Evolutionary conservation across 2,329 filamentous ascomycete genomes (phyloP), one percentile per base, ranked within the genome.

Genomic region (Scleromitrula shiraiana): DNA sequence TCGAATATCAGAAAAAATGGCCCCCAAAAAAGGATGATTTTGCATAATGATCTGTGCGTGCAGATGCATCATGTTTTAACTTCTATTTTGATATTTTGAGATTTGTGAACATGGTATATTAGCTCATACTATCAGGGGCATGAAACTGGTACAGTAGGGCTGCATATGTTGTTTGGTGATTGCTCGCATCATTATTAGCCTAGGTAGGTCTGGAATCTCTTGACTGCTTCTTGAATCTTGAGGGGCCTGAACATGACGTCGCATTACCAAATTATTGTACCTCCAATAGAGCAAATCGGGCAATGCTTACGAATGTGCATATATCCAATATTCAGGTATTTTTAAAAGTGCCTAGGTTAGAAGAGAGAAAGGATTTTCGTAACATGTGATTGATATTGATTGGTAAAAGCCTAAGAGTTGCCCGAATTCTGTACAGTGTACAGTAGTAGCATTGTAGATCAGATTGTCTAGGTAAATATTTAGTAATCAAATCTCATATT

Each of bases 161-260:
- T 43, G 41, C 41, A 14, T 43, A 10, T n/a, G 24, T 41, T 17
- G 43, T 46, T 46, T 24, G 43, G 39, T n/a, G 17, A 39, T n/a
- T n/a, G n/a, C n/a, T n/a, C n/a, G n/a, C n/a, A n/a, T n/a, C n/a
- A n/a, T n/a, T n/a, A n/a, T n/a, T n/a, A n/a, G n/a, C n/a, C n/a
- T n/a, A n/a, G n/a, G n/a, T n/a, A n/a, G n/a, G n/a, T n/a, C n/a
- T n/a, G n/a, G n/a, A n/a, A n/a, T n/a, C n/a, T n/a, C n/a, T n/a
- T n/a, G n/a, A n/a, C n/a, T n/a, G n/a, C n/a, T n/a, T n/a, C n/a
- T n/a, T n/a, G n/a, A n/a, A n/a, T n/a, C n/a, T n/a, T n/a, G n/a
- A n/a, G n/a, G n/a, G n/a, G n/a, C 20, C n/a, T 24, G 20, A 43
- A 19, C 15, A 41, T 23, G 37, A 41, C 17, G 12, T 42, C 23